phyloP scores from a whole-genome alignment of 345 rosid genomes.

The Abelmoschus esculentus region DNA sequence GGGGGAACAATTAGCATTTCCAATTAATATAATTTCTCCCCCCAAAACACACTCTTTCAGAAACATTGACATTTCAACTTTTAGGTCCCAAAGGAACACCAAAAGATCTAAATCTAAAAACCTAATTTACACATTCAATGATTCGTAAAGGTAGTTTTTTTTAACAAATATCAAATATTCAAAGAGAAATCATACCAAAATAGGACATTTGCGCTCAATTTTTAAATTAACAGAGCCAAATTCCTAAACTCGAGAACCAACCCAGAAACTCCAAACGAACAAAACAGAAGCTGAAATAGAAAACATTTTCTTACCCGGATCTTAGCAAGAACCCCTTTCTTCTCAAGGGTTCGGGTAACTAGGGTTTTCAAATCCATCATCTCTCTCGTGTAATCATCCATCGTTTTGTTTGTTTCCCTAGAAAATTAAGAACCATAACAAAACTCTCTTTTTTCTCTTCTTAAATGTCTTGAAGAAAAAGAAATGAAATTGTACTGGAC shows the following conservation, averaged over 20 bases:
- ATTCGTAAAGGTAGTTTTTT: not conserved
- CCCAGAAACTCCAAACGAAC: not conserved
- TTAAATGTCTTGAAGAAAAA: not conserved
- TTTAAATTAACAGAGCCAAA: not conserved
- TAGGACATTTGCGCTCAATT: not conserved
- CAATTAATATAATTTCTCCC: not conserved
- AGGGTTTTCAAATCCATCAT: slow-evolving; percentile 99
- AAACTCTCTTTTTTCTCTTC: not conserved
- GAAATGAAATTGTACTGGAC: not conserved
- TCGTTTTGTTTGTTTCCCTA: slow-evolving; percentile 14
- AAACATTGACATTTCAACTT: not conserved
- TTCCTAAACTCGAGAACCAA: not conserved
- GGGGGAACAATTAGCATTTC: not conserved
- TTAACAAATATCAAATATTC: not conserved
- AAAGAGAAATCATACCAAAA: not conserved
- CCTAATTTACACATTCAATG: not conserved
- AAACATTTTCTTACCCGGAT: slow-evolving; percentile 58
- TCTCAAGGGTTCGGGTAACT: slow-evolving; percentile 93
- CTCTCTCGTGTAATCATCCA: slow-evolving; percentile 97
- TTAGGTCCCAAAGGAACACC: not conserved
- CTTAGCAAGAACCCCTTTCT: slow-evolving; percentile 95
- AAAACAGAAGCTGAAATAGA: not conserved
- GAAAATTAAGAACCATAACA: not conserved
- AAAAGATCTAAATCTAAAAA: not conserved
- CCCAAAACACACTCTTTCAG: not conserved